A percentile compares a stretch with the other conserved stretches of the same genome.
phyloP scores from a whole-genome alignment of 1,284 basidiomycete species.

The Leccinum subrobustum region DNA sequence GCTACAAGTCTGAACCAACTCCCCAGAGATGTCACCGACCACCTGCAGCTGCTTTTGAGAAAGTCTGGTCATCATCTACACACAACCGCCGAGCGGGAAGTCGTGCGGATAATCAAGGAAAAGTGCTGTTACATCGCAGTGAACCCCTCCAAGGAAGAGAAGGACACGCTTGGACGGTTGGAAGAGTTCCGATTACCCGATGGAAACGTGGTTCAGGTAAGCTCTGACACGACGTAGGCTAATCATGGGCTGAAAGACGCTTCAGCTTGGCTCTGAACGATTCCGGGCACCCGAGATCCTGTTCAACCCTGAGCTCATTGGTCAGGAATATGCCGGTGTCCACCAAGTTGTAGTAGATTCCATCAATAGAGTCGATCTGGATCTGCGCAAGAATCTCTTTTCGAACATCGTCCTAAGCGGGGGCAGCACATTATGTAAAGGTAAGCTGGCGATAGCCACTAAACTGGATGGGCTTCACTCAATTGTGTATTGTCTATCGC shows the following conservation, averaged over 20 bases:
- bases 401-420: slow-evolving; percentile 97
- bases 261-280: slow-evolving; percentile 88
- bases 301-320: slow-evolving; percentile 97
- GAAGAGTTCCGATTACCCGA: slow-evolving; percentile 97
- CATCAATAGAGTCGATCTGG: slow-evolving; percentile 82
- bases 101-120: slow-evolving; percentile 97
- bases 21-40: slow-evolving; percentile 90
- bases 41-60: slow-evolving; percentile 90
- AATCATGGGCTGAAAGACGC: slow-evolving; percentile 6
- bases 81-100: slow-evolving; percentile 96
- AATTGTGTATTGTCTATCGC: slow-evolving; percentile 10
- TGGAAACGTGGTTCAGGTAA: slow-evolving; percentile 88
- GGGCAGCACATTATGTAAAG: slow-evolving; percentile 92
- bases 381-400: slow-evolving; percentile 93
- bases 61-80: slow-evolving; percentile 95
- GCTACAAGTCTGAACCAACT: slow-evolving; percentile 13
- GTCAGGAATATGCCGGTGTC: slow-evolving; percentile 94
- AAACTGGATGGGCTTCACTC: slow-evolving; percentile 6
- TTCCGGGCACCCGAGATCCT: slow-evolving; percentile 98
- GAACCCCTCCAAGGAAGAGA: slow-evolving; percentile 93
- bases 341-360: slow-evolving; percentile 94
- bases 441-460: slow-evolving; percentile 41
- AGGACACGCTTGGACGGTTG: slow-evolving; percentile 72
- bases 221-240: slow-evolving; percentile 19
- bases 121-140: slow-evolving; percentile 95